These are phyloP conservation scores for Arthrobotrys musiformis DNA, from an alignment of 2,329 filamentous ascomycete genomes.

Conservation along the genomic window DNA sequence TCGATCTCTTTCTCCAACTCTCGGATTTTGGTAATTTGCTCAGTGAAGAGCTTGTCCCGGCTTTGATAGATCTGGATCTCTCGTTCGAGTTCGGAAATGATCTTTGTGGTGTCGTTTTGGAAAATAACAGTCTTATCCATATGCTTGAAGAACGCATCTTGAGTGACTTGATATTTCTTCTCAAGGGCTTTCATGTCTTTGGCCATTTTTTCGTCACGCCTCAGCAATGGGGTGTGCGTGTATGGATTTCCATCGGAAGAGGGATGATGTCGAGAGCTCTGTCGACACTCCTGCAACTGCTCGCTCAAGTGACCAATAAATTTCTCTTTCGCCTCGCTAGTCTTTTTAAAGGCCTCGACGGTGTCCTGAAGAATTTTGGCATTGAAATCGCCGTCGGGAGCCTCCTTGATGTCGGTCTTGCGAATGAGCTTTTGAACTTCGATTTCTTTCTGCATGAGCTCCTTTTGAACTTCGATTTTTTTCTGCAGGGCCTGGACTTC, in stretches of 20 bases:
- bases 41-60: background rate
- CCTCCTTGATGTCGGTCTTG: background rate
- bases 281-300: background rate
- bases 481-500: background rate
- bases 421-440: background rate
- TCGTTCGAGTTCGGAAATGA: background rate
- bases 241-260: background rate
- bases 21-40: background rate
- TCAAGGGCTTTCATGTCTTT: background rate
- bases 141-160: background rate
- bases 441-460: slow-evolving; percentile 5
- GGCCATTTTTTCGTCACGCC: background rate
- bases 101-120: background rate
- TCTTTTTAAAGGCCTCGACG: background rate
- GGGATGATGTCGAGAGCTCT: background rate
- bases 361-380: background rate
- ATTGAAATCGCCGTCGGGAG: background rate
- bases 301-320: background rate
- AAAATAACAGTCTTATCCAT: background rate
- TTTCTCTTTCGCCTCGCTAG: background rate
- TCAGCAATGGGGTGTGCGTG: no score
- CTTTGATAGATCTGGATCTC: background rate
- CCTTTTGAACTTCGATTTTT: slow-evolving; percentile 6
- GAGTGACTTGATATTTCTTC: background rate
- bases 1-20: background rate